Evolutionary conservation across 257 asterid genomes (phyloP).

Genomic region (Linderniella brevidens): DNA sequence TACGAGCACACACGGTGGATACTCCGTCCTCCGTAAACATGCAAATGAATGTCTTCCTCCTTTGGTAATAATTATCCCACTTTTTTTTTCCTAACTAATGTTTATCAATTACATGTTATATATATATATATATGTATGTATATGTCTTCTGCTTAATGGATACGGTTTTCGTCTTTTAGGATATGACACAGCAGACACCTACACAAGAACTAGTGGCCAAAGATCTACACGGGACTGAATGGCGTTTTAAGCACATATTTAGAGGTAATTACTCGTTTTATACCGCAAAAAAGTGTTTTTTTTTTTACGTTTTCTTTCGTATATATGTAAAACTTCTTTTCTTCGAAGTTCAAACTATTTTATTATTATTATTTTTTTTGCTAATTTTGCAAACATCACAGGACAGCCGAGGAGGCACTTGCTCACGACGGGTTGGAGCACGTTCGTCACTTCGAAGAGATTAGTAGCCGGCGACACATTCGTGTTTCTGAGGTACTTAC

Average conservation of each 20-base stretch:
- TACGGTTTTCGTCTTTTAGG: constrained; percentile 20
- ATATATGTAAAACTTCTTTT: no score
- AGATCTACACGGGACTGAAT: constrained; percentile 53
- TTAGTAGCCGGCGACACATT: constrained; percentile 71
- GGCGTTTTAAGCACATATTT: constrained; percentile 77
- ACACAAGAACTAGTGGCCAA: constrained; percentile 58
- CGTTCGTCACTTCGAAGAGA: constrained; percentile 61
- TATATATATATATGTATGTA: neutral
- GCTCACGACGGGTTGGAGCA: constrained; percentile 89
- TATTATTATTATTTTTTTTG: neutral
- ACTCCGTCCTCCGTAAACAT: constrained; percentile 77
- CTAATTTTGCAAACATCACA: constrained; percentile 11
- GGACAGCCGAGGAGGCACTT: constrained; percentile 84
- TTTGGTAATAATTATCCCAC: constrained; percentile 32
- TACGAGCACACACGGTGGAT: constrained; percentile 90
- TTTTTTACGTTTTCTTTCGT: no score
- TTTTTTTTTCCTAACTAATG: neutral
- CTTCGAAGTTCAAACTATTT: neutral
- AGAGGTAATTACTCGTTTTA: constrained; percentile 38
- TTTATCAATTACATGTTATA: neutral
- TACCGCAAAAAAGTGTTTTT: no score
- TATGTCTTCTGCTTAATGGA: constrained; percentile 8
- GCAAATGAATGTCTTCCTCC: constrained; percentile 88
- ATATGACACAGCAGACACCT: constrained; percentile 63
- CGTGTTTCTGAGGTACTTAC: constrained; percentile 48